These are phyloP conservation scores for Teratosphaeria destructans DNA, from an alignment of 2,329 filamentous ascomycete genomes.

Conservation along the genomic window DNA sequence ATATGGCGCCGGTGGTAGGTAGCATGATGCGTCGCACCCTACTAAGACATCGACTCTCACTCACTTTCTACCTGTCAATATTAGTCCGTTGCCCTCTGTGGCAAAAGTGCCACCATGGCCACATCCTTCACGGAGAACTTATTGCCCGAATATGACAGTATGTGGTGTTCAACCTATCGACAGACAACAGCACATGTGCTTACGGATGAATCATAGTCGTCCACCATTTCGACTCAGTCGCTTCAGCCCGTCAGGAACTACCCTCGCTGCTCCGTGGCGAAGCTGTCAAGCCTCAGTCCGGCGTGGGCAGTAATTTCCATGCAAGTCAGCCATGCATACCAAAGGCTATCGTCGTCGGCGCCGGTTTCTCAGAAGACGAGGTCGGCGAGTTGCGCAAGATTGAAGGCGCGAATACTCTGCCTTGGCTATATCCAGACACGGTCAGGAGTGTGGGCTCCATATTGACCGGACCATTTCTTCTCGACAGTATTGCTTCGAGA, in stretches of 20 bases:
- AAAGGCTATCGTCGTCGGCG: constrained; percentile 12
- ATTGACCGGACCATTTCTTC: constrained; percentile 9
- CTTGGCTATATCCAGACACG: constrained; percentile 12
- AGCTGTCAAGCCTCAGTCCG: constrained; percentile 7
- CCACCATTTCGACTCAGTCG: constrained; percentile 11
- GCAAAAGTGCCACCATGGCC: constrained; percentile 13
- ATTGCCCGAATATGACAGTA: constrained; percentile 13
- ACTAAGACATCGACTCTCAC: too few species aligned
- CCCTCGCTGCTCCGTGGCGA: constrained; percentile 11
- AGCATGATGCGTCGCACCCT: too few species aligned
- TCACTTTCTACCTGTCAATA: too few species aligned
- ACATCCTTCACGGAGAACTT: constrained; percentile 8
- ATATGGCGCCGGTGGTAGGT: constrained; percentile 11
- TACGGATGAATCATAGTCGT: constrained; percentile 3
- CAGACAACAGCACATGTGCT: background rate
- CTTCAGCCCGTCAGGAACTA: constrained; percentile 8
- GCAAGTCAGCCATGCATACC: constrained; percentile 3
- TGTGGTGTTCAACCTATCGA: background rate
- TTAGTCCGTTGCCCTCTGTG: constrained; percentile 10
- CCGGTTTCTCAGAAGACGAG: constrained; percentile 10
- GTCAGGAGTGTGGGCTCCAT: constrained; percentile 8
- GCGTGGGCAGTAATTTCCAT: constrained; percentile 9
- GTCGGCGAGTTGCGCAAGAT: constrained; percentile 9
- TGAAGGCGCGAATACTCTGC: constrained; percentile 8
- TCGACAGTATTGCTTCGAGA: constrained; percentile 8